Evolutionary conservation across 2,329 filamentous ascomycete species (phyloP), one percentile per base, ranked within the genome.

Genomic region (Cryphonectria nitschkei): DNA sequence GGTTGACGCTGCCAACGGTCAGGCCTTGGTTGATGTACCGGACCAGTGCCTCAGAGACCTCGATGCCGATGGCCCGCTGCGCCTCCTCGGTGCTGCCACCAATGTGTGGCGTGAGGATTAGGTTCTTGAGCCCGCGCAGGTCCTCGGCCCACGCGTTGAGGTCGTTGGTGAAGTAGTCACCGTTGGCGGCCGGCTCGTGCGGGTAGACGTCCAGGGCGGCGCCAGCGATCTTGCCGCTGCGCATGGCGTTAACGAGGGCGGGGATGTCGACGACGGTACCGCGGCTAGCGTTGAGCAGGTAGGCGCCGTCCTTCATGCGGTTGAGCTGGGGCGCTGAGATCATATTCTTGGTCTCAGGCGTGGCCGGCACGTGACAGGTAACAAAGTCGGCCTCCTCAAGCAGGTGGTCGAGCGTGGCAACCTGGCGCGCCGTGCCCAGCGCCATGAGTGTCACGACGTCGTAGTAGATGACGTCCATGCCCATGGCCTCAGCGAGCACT

Each of bases 71-170:
- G 22, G 96, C 95, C 71, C 93, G 91, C 84, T 99, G 96, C 6
- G 96, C 96, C 83, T 99, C 96, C 82, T 99, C 96, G 0, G 96
- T 99, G 82, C 94, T 97, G 69, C 96, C 96, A 76, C 96, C 96
- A 78, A 99, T 98, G 81, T 99, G 96, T 32, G 96, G 96, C 1
- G 95, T 97, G 65, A 99, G 86, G 76, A 99, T 97, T 75, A 99
- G 86, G 83, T 99, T 99, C 83, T 91, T 96, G 72, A 98, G 85
- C 67, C 88, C 88, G 68, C 93, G 90, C 64, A 99, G 88, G 73
- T 98, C 95, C 77, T 95, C 90, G 39, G 90, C 92, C 93, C 94
- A 99, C 13, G 83, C 75, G 82, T 97, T 97, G 72, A 99, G 86
- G 64, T 88, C 85, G 80, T 89, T 92, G 81, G 90, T 95, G 85